Evolutionary conservation across 2,329 filamentous ascomycete genomes (phyloP).

Genomic region (Plenodomus lindquistii): DNA sequence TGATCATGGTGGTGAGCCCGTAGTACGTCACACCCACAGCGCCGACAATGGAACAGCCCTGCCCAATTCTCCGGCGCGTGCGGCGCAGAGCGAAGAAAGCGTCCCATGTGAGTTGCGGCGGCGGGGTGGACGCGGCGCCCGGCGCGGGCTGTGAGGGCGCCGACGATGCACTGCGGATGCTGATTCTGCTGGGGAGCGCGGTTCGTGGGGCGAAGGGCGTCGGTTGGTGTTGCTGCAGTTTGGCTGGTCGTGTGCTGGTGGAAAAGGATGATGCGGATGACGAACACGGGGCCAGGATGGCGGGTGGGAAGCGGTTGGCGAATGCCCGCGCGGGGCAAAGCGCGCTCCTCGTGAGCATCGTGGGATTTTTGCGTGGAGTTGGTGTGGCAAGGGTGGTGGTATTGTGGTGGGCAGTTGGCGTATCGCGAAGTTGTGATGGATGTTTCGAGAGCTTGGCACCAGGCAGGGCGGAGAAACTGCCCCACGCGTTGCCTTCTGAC

Average conservation of each 20-base stretch:
- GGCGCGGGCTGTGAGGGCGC: slow-evolving; percentile 18
- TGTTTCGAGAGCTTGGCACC: neutral
- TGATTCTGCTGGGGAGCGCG: slow-evolving; percentile 8
- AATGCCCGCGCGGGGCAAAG: slow-evolving; percentile 39
- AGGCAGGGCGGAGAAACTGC: neutral
- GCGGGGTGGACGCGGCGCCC: slow-evolving; percentile 14
- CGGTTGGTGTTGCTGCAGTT: slow-evolving; percentile 20
- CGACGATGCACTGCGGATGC: slow-evolving; percentile 32
- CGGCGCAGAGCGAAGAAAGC: slow-evolving; percentile 89
- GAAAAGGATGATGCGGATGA: slow-evolving; percentile 31
- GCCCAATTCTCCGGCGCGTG: slow-evolving; percentile 79
- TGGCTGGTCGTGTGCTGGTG: slow-evolving; percentile 31
- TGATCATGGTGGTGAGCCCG: slow-evolving; percentile 69
- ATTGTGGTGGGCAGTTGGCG: neutral
- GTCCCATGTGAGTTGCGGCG: slow-evolving; percentile 68
- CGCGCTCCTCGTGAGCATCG: slow-evolving; percentile 38
- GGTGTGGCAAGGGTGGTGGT: neutral
- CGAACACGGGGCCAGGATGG: slow-evolving; percentile 27
- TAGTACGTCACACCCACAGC: slow-evolving; percentile 64
- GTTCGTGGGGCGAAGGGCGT: slow-evolving; percentile 12
- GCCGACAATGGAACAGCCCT: slow-evolving; percentile 72
- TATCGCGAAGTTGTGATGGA: neutral
- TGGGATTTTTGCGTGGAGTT: neutral
- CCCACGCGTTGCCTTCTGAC: neutral
- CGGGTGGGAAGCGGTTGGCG: slow-evolving; percentile 31